These are phyloP conservation scores for Rhizopogon vinicolor DNA, from an alignment of 768 basidiomycete genomes.

Conservation along the genomic window DNA sequence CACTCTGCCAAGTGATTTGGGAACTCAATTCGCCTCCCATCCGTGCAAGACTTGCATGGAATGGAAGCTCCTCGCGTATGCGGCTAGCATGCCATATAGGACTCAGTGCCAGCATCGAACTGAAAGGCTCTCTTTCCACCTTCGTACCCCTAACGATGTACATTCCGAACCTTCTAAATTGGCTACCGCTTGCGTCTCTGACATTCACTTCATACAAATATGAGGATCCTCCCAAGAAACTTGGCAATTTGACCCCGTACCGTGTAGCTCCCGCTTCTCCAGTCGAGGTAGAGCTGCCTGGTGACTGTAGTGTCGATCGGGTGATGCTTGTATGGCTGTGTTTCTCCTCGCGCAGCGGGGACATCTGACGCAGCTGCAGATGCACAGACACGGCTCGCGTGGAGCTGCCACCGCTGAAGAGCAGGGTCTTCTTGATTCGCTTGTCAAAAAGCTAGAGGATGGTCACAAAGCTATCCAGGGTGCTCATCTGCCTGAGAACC, in stretches of 20 bases:
- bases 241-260: slow-evolving; percentile 30
- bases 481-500: slow-evolving; percentile 25
- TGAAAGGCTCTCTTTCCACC: background rate
- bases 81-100: background rate
- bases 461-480: slow-evolving; percentile 18
- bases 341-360: no score
- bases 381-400: slow-evolving; percentile 39
- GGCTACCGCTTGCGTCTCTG: background rate
- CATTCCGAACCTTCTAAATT: background rate
- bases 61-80: no score
- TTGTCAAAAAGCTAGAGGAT: slow-evolving; percentile 27
- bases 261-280: slow-evolving; percentile 17
- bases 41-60: background rate
- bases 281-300: slow-evolving; percentile 19
- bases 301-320: slow-evolving; percentile 28
- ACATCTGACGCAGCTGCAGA: slow-evolving; percentile 15
- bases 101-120: background rate
- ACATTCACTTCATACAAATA: background rate
- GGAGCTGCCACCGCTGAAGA: slow-evolving; percentile 24
- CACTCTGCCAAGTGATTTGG: background rate
- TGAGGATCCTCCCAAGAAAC: slow-evolving; percentile 2
- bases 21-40: background rate
- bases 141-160: background rate
- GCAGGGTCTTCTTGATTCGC: slow-evolving; percentile 26
- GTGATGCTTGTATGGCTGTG: slow-evolving; percentile 23